These are phyloP conservation scores for Fusarium oligoseptatum DNA, from an alignment of 2,329 filamentous ascomycete genomes.

Conservation along the genomic window DNA sequence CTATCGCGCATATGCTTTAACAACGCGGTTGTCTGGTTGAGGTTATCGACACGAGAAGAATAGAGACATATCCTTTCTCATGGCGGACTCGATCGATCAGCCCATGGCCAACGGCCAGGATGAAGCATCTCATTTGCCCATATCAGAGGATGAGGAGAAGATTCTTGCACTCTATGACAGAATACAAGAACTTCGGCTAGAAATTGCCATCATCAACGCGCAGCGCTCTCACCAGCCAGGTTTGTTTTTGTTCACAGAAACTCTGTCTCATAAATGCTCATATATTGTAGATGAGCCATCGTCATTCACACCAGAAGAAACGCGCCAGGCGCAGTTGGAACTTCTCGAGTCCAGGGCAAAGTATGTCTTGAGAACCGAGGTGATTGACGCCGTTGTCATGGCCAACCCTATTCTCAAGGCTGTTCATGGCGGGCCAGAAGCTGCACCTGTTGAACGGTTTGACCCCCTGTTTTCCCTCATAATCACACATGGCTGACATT, in stretches of 20 bases:
- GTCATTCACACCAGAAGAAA: conserved; percentile 61
- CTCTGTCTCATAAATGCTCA: conserved; percentile 23
- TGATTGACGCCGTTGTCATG: conserved; percentile 76
- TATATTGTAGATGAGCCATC: conserved; percentile 36
- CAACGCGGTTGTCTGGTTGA: conserved; percentile 17
- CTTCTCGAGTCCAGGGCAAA: conserved; percentile 78
- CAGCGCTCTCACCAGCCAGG: conserved; percentile 55
- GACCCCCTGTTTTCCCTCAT: conserved; percentile 12
- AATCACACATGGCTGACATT: conserved; percentile 18
- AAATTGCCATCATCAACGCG: conserved; percentile 75
- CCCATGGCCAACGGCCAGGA: conserved; percentile 44
- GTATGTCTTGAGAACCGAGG: conserved; percentile 77
- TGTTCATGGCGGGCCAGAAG: conserved; percentile 76
- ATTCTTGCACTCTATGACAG: conserved; percentile 79
- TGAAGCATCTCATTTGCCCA: conserved; percentile 60
- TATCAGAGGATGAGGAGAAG: conserved; percentile 76
- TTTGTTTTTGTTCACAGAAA: conserved; percentile 35
- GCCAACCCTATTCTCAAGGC: conserved; percentile 83
- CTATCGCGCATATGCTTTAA: neutral
- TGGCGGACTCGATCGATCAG: conserved; percentile 48
- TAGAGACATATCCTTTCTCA: conserved; percentile 25
- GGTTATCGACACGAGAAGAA: neutral
- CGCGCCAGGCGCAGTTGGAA: conserved; percentile 72
- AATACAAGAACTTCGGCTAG: conserved; percentile 77
- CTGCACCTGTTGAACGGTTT: conserved; percentile 77